A percentile compares a stretch with the other conserved stretches of the same genome.
Conservation (phyloP, 345 rosid genomes). For the Raphanus sativus region DNA sequence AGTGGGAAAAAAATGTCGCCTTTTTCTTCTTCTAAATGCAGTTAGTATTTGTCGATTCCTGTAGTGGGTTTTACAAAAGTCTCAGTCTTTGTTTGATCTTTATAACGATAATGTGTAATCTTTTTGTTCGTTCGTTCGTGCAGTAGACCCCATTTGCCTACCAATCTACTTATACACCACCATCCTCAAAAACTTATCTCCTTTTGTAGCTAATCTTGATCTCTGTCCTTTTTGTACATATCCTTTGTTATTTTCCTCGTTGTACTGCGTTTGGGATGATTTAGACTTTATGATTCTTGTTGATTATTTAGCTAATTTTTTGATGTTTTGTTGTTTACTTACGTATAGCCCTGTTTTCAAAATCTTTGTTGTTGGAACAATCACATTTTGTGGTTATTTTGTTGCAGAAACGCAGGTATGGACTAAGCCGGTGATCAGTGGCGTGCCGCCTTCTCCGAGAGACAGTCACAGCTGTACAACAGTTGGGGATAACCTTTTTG, state of each 20-base stretch:
- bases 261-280: background rate
- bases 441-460: conserved; percentile 74
- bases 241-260: background rate
- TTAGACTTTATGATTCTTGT: background rate
- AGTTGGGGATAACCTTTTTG: conserved; percentile 68
- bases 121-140: conserved; percentile 2
- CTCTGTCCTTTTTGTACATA: conserved; percentile 3
- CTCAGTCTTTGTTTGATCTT: conserved; percentile 21
- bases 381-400: background rate
- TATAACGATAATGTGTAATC: background rate
- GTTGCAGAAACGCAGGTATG: conserved; percentile 69
- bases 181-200: background rate
- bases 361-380: background rate
- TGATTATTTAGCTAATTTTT: background rate
- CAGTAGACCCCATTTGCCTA: conserved; percentile 25
- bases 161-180: background rate
- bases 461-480: conserved; percentile 91
- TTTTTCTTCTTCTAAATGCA: background rate
- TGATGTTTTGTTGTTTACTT: conserved; percentile 11
- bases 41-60: conserved; percentile 5
- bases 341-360: background rate
- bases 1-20: background rate
- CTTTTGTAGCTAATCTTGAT: conserved; percentile 3
- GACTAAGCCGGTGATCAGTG: conserved; percentile 70
- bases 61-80: conserved; percentile 22